Base-by-base conservation (phyloP, 495 filamentous ascomycete species). In the Lindgomyces ingoldianus region DNA sequence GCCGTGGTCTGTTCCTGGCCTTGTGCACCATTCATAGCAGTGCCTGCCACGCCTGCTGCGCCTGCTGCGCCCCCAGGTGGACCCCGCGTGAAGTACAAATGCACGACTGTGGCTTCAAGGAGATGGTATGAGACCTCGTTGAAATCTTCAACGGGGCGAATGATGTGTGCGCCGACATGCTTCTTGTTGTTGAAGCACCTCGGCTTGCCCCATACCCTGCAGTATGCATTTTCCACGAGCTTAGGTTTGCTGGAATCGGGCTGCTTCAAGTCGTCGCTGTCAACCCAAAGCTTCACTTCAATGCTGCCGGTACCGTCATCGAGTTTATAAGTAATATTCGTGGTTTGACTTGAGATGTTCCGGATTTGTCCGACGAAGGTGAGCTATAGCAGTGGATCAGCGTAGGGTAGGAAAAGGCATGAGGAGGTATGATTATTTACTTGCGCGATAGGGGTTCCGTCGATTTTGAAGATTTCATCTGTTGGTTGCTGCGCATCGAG, bases 291-390 rank as follows among this genome's bases (percentile, higher is more conserved):
- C 80, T 96, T 97, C 42, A 91, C 92, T 80, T 98, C 94, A 58
- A 96, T 85, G 26, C 85, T 81, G 60, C 91, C 94, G 0, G 94
- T 98, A 75, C 95, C 94, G 78, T 98, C 94, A 77, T 98, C 95
- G 67, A 98, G 77, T 68, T 85, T 88, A 83, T 96, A 97, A 30
- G 89, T 96, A 62, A 89, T 82, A 79, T 96, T 95, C 57, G 93
- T 96, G 49, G 89, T 81, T 78, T 96, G 91, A n/a, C 82, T 80
- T 72, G 85, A 88, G 75, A 96, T 86, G 74, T 88, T 86, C 71
- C 90, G 90, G 41, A 98, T 87, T 78, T 96, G 93, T 30, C 91
- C 95, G 67, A 97, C 84, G 70, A 97, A 85, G 25, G 88, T 91
- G 58, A 97, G 79, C 77, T 90, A 77, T 59, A 26, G 3, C 19